These are phyloP conservation scores for Aspergillus asperescens DNA, from an alignment of 495 filamentous ascomycete genomes.

Conservation along the genomic window DNA sequence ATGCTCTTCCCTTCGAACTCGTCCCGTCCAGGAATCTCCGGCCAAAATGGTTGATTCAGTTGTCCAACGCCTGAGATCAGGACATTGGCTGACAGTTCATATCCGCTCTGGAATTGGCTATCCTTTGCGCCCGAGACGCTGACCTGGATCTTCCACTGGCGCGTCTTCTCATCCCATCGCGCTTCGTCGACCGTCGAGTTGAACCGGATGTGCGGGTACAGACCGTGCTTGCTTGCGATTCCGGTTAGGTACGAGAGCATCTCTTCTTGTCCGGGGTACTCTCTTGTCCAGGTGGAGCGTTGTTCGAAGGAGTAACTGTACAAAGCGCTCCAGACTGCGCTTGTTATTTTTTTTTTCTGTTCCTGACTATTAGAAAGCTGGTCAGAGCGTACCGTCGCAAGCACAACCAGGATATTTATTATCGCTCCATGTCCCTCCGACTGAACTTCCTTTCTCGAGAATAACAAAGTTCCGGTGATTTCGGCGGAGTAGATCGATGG, in stretches of 20 bases:
- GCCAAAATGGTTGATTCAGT: conserved; percentile 56
- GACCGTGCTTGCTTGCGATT: conserved; percentile 55
- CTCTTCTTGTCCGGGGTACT: conserved; percentile 60
- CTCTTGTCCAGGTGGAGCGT: conserved; percentile 56
- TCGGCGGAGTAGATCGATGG: conserved; percentile 51
- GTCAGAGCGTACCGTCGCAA: conserved; percentile 39
- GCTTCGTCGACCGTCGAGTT: conserved; percentile 47
- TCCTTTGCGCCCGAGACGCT: conserved; percentile 42
- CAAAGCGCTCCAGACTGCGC: conserved; percentile 41
- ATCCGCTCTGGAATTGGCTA: conserved; percentile 36
- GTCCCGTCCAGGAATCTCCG: conserved; percentile 54
- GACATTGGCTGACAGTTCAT: conserved; percentile 49
- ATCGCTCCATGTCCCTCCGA: conserved; percentile 55
- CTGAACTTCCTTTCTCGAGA: conserved; percentile 46
- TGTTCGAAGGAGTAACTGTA: conserved; percentile 67
- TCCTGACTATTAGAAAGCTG: neutral
- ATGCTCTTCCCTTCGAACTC: conserved; percentile 49
- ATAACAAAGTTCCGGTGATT: conserved; percentile 53
- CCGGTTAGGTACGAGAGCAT: conserved; percentile 54
- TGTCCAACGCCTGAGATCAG: conserved; percentile 62
- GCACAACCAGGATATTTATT: conserved; percentile 52
- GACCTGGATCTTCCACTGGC: conserved; percentile 51
- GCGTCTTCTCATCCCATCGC: conserved; percentile 50
- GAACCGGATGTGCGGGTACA: conserved; percentile 53
- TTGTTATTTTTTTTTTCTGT: neutral